Percentiles rank a stretch among this genome's conserved stretches.
phyloP scores from a whole-genome alignment of 225 moss, liverwort and hornwort species.

The Physcomitrium patens region DNA sequence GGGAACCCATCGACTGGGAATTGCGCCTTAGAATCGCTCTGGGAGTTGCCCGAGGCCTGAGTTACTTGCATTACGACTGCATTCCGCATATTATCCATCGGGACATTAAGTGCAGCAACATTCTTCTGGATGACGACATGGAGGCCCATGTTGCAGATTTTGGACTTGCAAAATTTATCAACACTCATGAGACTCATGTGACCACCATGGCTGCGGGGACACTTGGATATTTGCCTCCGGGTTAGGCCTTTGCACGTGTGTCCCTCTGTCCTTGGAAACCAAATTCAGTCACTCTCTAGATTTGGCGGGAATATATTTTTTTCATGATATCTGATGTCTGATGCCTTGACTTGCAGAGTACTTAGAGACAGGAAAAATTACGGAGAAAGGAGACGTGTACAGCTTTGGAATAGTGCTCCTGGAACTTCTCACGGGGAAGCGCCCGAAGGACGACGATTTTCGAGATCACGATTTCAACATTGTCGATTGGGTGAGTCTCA shows the following conservation, averaged over 20 bases:
- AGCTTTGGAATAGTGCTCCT: slow-evolving; percentile 77
- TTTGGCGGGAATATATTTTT: neutral
- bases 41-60: slow-evolving; percentile 55
- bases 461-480: slow-evolving; percentile 57
- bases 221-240: slow-evolving; percentile 74
- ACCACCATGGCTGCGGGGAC: slow-evolving; percentile 75
- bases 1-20: slow-evolving; percentile 47
- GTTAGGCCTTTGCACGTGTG: slow-evolving; percentile 18
- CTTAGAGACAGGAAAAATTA: slow-evolving; percentile 31
- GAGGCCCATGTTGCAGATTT: slow-evolving; percentile 77
- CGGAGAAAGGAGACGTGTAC: slow-evolving; percentile 74
- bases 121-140: slow-evolving; percentile 62
- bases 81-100: slow-evolving; percentile 60
- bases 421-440: slow-evolving; percentile 68
- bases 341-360: slow-evolving; percentile 19
- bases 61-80: slow-evolving; percentile 41
- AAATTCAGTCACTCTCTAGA: neutral
- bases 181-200: slow-evolving; percentile 39
- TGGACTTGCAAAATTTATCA: slow-evolving; percentile 70
- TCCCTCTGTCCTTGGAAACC: too few species aligned
- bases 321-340: neutral
- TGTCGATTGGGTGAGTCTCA: slow-evolving; percentile 65
- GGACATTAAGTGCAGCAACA: slow-evolving; percentile 76
- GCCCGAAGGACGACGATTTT: slow-evolving; percentile 61
- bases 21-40: slow-evolving; percentile 50